These are phyloP conservation scores for Cydonia oblonga DNA, from an alignment of 331 rosid genomes.

Conservation along the genomic window DNA sequence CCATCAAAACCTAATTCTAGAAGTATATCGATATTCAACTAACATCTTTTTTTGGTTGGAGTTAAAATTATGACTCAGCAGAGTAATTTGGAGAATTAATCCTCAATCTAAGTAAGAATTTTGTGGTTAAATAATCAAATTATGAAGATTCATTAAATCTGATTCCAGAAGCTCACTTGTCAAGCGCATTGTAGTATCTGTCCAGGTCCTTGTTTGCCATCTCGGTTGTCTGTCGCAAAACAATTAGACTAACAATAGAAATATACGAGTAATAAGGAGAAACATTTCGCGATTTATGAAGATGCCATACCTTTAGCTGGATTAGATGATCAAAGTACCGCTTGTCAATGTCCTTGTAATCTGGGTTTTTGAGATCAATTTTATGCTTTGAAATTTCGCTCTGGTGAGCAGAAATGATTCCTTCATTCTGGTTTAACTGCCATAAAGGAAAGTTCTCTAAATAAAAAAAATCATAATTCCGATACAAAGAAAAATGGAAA, in stretches of 20 bases:
- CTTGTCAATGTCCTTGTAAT: conserved; percentile 87
- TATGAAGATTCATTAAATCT: not conserved
- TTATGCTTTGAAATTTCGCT: conserved; percentile 67
- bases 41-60: not conserved
- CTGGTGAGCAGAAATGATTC: conserved; percentile 68
- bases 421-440: conserved; percentile 68
- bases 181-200: conserved; percentile 92
- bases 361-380: conserved; percentile 75
- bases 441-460: conserved; percentile 1
- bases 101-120: not conserved
- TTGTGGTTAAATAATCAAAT: not conserved
- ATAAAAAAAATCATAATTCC: not conserved
- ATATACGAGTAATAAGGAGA: not conserved
- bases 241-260: conserved; percentile 3
- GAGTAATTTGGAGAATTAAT: not conserved
- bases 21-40: not conserved
- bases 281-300: not conserved
- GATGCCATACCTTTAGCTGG: conserved; percentile 70
- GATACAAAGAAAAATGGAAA: not conserved
- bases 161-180: conserved; percentile 52
- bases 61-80: not conserved
- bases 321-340: conserved; percentile 83
- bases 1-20: not conserved
- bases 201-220: conserved; percentile 99
- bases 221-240: conserved; percentile 69